phyloP scores from a whole-genome alignment of 805 yeast genomes.

The Yueomyces sp. region DNA sequence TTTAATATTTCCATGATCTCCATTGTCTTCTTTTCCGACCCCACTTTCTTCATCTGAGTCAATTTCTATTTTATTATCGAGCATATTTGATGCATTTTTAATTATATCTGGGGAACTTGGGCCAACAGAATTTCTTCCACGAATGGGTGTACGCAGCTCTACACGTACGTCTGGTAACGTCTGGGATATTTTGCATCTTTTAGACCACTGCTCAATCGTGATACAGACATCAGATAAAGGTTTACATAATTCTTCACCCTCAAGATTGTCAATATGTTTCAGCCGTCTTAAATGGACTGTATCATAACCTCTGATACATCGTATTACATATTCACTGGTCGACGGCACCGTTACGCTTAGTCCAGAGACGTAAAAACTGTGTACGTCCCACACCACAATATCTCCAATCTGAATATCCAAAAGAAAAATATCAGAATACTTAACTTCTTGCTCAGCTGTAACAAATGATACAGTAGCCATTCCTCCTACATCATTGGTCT shows the following conservation, averaged over 20 bases:
- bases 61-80: too few relatives aligned
- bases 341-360: slow-evolving; percentile 15
- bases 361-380: slow-evolving; percentile 33
- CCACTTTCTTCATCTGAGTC: background rate
- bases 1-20: too few relatives aligned
- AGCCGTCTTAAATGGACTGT: slow-evolving; percentile 25
- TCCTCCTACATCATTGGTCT: slow-evolving; percentile 7
- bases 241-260: background rate
- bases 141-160: slow-evolving; percentile 5
- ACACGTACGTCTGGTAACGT: slow-evolving; percentile 3
- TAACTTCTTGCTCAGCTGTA: slow-evolving; percentile 7
- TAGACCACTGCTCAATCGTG: slow-evolving; percentile 24
- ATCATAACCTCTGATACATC: slow-evolving; percentile 52
- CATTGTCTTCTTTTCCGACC: too few relatives aligned
- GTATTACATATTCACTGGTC: slow-evolving; percentile 20
- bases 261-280: slow-evolving; percentile 4
- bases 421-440: slow-evolving; percentile 25
- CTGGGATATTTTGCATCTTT: slow-evolving; percentile 16
- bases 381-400: slow-evolving; percentile 26
- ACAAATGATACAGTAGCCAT: slow-evolving; percentile 12
- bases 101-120: slow-evolving; percentile 5
- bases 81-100: background rate
- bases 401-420: slow-evolving; percentile 51
- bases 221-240: slow-evolving; percentile 23
- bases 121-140: slow-evolving; percentile 10